Base-by-base conservation (phyloP, 2,329 filamentous ascomycete species). In the Fonsecaea pedrosoi region DNA sequence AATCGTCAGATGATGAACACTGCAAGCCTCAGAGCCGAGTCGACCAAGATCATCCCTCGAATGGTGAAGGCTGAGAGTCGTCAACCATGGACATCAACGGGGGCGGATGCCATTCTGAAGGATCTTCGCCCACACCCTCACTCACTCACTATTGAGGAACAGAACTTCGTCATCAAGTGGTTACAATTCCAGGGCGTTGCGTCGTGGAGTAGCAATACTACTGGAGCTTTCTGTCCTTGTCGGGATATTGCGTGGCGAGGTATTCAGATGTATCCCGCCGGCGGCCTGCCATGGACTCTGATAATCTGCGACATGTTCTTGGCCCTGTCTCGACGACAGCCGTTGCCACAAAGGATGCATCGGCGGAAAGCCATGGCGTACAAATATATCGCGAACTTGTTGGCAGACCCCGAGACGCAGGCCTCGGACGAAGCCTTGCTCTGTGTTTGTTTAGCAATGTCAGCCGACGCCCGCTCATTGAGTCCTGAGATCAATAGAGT, bases 151-250 rank as follows among this genome's bases (percentile, higher is more conserved):
- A 12, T 34, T n/a, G 56, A 59, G 13, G 35, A 59, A 34, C 56
- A 45, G 37, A 59, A 30, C 38, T 40, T 59, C 25, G 35, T 59
- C 15, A 38, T 59, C 56, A 59, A 45, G 13, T 59, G 38, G 35
- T 35, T 59, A 25, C 56, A 59, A 15, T 59, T 42, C 25, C 25
- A 34, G 12, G 21, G 35, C n/a, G 5, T 4, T 5, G 30, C n/a
- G 8, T n/a, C 30, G 13, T 55, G 53, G 53, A 21, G 53, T 13
- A 37, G 30, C 53, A 37, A 35, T n/a, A 55, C 4, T 4, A n/a
- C 13, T 34, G 34, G 53, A 4, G 3, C 12, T n/a, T 55, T 55
- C 53, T 35, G 30, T 18, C 30, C 30, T 13, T 34, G 53, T 21
- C 30, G 53, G 30, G 53, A 55, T 10, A 55, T 55, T 55, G 53